These are phyloP conservation scores for Myriangium duriaei DNA, from an alignment of 2,329 filamentous ascomycete genomes.

Conservation along the genomic window DNA sequence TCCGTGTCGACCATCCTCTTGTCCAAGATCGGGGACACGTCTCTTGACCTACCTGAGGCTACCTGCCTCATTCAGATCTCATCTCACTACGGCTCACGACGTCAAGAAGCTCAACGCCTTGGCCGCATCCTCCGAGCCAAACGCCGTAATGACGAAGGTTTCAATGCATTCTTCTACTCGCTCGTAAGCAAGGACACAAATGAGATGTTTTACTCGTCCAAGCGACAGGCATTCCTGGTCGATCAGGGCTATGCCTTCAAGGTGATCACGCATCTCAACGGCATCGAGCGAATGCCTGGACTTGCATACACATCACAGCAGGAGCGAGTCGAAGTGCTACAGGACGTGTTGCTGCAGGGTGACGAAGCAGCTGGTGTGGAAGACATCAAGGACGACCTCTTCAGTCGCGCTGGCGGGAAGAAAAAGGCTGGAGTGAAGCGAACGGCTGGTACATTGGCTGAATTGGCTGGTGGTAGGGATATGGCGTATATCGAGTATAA, in stretches of 20 bases:
- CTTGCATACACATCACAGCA: slow-evolving; percentile 67
- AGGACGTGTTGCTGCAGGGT: slow-evolving; percentile 80
- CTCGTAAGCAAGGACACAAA: slow-evolving; percentile 94
- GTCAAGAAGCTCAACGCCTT: slow-evolving; percentile 88
- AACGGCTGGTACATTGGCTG: slow-evolving; percentile 73
- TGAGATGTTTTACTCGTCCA: slow-evolving; percentile 96
- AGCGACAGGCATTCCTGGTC: slow-evolving; percentile 90
- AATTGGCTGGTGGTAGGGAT: slow-evolving; percentile 80
- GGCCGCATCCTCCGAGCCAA: slow-evolving; percentile 92
- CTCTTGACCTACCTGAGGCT: slow-evolving; percentile 90
- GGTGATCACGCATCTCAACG: slow-evolving; percentile 89
- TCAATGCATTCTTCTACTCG: slow-evolving; percentile 98
- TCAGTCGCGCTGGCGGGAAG: slow-evolving; percentile 33
- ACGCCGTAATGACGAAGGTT: slow-evolving; percentile 90
- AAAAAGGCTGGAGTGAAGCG: slow-evolving; percentile 51
- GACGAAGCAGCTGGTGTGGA: slow-evolving; percentile 62
- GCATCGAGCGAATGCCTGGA: slow-evolving; percentile 71
- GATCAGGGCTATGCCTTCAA: slow-evolving; percentile 99
- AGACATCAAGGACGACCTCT: slow-evolving; percentile 55
- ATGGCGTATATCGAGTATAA: slow-evolving; percentile 65
- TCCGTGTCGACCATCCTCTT: slow-evolving; percentile 85
- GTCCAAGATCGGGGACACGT: slow-evolving; percentile 96
- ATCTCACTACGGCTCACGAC: slow-evolving; percentile 89
- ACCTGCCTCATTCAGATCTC: slow-evolving; percentile 96
- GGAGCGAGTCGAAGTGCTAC: slow-evolving; percentile 74